Base-by-base conservation (phyloP, 208 protist genomes). In the Acanthamoeba triangularis region DNA sequence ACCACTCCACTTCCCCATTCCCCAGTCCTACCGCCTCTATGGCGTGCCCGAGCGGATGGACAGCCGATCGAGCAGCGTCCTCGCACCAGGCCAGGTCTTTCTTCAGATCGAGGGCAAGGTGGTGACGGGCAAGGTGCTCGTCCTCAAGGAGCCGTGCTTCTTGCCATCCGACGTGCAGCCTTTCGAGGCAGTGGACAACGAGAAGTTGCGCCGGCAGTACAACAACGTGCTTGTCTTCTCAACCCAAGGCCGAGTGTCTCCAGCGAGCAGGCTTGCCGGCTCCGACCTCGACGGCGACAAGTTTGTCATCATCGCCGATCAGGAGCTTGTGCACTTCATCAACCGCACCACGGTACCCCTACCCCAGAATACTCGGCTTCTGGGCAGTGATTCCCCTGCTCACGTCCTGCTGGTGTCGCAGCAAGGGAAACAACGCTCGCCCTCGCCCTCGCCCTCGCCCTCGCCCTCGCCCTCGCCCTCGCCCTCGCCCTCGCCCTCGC, bases 271-370 rank as follows among this genome's bases (percentile, higher is more conserved):
- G 74, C 16, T 84, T 3, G 74, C 74, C 41, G 37, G 74, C 30
- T 84, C 74, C 37, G 37, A 84, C 74, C 74, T 84, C 18, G 37
- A 84, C n/a, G 74, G 74, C 13, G 74, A 84, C 74, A 84, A 84
- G 74, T 84, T 84, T 18, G 74, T 84, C 14, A n/a, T 44, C 41
- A 84, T 84, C 8, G 30, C 37, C 37, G 3, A 84, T 54, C 7
- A 3, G 10, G 23, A 6, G 2, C 74, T 84, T 7, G 74, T 84
- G 74, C 5, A 20, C 5, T n/a, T 84, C 28, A 54, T 49, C 3
- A n/a, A 54, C 56, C 16, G 56, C 56, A 74, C 65, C 6, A 5
- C 23, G 61, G n/a, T 69, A 23, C n/a, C 61, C 61, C 23, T 30
- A 25, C 61, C 23, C n/a, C 61, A n/a, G 5, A 3, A 69, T 5